Base-by-base conservation (phyloP, 805 yeast genomes). In the Saccharomyces kudriavzevii region DNA sequence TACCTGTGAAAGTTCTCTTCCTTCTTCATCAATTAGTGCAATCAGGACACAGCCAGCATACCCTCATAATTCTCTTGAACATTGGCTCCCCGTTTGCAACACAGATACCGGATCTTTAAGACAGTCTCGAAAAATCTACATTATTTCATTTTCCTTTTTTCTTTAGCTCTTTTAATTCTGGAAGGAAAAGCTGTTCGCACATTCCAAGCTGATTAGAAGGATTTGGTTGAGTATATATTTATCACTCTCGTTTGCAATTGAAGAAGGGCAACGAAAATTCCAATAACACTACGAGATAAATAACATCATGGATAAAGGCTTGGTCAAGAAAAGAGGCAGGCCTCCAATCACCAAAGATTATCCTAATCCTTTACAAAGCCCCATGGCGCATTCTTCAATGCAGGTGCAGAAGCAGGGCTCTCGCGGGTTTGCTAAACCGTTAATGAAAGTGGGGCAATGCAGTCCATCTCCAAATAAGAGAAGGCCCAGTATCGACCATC, bases 351-450 rank as follows among this genome's bases (percentile, higher is more conserved):
- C 66, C 11, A 70, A 68, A 54, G 61, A 66, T 27, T 70, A 70
- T 48, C 60, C 62, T 9, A 63, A 69, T 51, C 72, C 72, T 11
- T 56, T 68, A 60, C 63, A 67, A 50, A 63, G 68, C 14, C 73
- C 73, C 22, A 69, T 70, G 72, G 73, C 73, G 3, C 63, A 62
- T 25, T 65, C 71, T 1, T 70, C 73, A 1, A 45, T 65, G 52
- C 61, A 63, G 49, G 68, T 70, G 29, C 70, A 69, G 45, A 65
- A 55, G 51, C 70, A 63, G 45, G 65, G 58, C 47, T 56, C 66
- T 13, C 61, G 61, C 22, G 58, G 58, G 22, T 67, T 64, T 45
- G 58, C 68, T 2, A 66, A 68, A 51, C 71, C 72, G 14, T 54
- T 63, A 49, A 70, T 69, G 73, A 67, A 67, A 54, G 66, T 69